A percentile compares a stretch with the other conserved stretches of the same genome.
These are phyloP conservation scores for Coniochaeta ligniaria DNA, from an alignment of 2,329 filamentous ascomycete species.

Conservation along the genomic window DNA sequence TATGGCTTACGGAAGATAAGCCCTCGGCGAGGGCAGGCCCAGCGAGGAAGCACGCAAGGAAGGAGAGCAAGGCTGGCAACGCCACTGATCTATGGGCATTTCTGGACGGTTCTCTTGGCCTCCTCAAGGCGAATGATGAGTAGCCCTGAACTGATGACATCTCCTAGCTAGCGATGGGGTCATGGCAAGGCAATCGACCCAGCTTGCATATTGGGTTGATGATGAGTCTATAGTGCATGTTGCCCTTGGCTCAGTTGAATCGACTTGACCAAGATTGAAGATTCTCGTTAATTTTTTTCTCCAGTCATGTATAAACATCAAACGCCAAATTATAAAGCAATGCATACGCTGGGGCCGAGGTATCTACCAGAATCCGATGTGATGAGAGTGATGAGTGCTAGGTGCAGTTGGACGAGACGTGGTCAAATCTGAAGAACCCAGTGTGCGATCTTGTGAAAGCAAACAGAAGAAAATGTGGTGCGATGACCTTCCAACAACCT, in stretches of 20 bases:
- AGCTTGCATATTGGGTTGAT: too few species aligned
- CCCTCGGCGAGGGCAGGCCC: constrained; percentile 15
- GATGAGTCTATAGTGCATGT: not conserved
- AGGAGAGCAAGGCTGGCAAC: constrained; percentile 6
- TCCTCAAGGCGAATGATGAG: constrained; percentile 27
- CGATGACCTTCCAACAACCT: not conserved
- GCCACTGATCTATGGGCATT: constrained; percentile 40
- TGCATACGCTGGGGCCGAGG: not conserved
- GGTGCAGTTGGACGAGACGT: not conserved
- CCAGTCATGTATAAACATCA: not conserved
- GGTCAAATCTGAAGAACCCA: not conserved
- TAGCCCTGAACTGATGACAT: not conserved
- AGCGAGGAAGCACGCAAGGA: constrained; percentile 15
- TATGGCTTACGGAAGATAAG: constrained; percentile 29
- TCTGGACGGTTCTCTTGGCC: constrained; percentile 46
- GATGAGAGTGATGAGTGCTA: not conserved
- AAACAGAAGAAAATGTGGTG: not conserved
- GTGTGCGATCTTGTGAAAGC: not conserved
- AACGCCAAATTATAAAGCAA: not conserved
- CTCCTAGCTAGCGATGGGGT: too few species aligned
- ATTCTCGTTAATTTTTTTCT: not conserved
- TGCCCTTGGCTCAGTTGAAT: not conserved
- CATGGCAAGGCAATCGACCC: too few species aligned
- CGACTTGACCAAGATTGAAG: not conserved
- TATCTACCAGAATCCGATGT: not conserved